phyloP scores from a whole-genome alignment of 768 basidiomycete species.

The Agaricus subrufescens region DNA sequence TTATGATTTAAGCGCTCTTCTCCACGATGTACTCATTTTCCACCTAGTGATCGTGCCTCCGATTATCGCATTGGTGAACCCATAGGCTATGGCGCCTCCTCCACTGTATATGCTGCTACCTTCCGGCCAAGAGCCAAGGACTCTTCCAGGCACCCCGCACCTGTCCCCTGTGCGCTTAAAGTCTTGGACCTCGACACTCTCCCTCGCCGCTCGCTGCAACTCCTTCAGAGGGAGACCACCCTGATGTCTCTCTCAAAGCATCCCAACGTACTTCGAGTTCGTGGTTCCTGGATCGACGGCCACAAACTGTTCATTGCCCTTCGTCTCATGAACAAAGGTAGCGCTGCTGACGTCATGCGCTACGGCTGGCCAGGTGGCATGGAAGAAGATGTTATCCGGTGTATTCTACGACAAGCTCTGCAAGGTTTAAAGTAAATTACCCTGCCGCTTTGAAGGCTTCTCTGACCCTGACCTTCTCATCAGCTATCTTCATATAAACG shows the following conservation, averaged over 20 bases:
- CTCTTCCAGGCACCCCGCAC: slow-evolving; percentile 18
- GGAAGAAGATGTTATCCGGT: slow-evolving; percentile 84
- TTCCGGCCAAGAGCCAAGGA: slow-evolving; percentile 37
- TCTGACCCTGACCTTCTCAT: background rate
- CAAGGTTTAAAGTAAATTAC: slow-evolving; percentile 75
- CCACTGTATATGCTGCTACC: slow-evolving; percentile 79
- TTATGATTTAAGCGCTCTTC: background rate
- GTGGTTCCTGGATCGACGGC: slow-evolving; percentile 84
- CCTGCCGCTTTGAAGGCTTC: background rate
- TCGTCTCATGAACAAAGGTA: slow-evolving; percentile 87
- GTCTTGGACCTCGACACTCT: slow-evolving; percentile 84
- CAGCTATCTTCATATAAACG: slow-evolving; percentile 85
- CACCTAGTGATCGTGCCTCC: slow-evolving; percentile 51
- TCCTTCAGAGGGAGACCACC: slow-evolving; percentile 81
- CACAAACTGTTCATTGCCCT: slow-evolving; percentile 83
- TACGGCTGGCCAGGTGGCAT: slow-evolving; percentile 87
- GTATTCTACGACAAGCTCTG: slow-evolving; percentile 80
- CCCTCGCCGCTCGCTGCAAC: slow-evolving; percentile 61
- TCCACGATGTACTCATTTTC: slow-evolving; percentile 8
- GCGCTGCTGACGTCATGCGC: slow-evolving; percentile 78
- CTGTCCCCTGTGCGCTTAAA: slow-evolving; percentile 75
- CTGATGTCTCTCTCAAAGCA: slow-evolving; percentile 92
- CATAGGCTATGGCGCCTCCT: slow-evolving; percentile 90
- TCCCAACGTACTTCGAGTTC: slow-evolving; percentile 88
- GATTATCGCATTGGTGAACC: slow-evolving; percentile 77